Base-by-base conservation (phyloP, 805 yeast genomes). In the Tetrapisispora phaffii region DNA sequence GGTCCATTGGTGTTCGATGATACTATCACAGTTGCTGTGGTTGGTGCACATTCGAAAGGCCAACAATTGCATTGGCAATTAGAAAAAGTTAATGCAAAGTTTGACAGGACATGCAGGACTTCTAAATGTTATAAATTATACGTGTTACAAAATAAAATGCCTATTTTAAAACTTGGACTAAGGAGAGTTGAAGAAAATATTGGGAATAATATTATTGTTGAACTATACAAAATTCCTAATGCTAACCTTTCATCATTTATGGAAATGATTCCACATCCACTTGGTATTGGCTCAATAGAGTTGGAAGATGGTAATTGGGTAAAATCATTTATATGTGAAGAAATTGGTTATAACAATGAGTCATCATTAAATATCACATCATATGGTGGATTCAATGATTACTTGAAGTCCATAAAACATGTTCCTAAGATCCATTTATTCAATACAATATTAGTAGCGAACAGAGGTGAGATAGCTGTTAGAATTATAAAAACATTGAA, bases 401-500 rank as follows among this genome's bases (percentile, higher is more conserved):
- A 85, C 67, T 55, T 50, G 34, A 48, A 55, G 3, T 32, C 37
- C 22, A 28, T 59, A 35, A 45, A 52, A 44, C 47, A 58, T 39
- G 47, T 62, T 15, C 8, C 31, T n/a, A 15, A 32, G 5, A 10
- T 7, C 10, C 16, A 12, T 22, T 12, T 22, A 1, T 87, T 88
- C 67, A 72, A 79, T 19, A 75, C 82, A 10, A 96, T 90, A n/a
- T 73, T 90, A 45, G 93, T 90, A 44, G 97, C 97, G 34, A 90
- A 90, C 71, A 78, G 98, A 68, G 97, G 97, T 63, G 98, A 90
- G 68, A 90, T 90, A 57, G 97, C 98, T 2, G 97, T 89, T 26
- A 74, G 98, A 58, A 87, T 93, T 55, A 87, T 90, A 59, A 82
- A 77, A 60, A 89, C 98, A 17, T 71, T 90, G 60, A 85, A 85